Evolutionary conservation across 345 rosid genomes (phyloP).

Genomic region (Eucalyptus globulus): DNA sequence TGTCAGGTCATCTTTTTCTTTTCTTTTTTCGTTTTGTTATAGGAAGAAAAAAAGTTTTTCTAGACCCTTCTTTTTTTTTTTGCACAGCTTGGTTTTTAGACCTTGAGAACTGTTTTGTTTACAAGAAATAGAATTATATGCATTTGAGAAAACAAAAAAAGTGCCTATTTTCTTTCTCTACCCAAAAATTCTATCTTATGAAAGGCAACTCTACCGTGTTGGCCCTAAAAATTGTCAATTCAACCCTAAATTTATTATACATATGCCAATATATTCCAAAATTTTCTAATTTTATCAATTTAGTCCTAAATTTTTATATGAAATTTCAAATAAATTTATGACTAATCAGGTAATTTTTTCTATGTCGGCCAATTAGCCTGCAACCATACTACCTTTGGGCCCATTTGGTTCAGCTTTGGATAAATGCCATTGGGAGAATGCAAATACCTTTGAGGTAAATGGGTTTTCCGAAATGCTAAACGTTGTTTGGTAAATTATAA

Average conservation of each 20-base stretch:
- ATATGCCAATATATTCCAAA: accelerated
- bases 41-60: not conserved
- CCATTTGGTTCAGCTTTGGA: too few species aligned
- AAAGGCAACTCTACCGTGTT: not conserved
- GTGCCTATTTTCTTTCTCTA: not conserved
- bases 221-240: accelerated
- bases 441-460: too few species aligned
- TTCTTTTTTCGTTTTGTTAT: not conserved
- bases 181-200: not conserved
- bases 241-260: accelerated
- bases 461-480: too few species aligned
- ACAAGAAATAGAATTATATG: not conserved
- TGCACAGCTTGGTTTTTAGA: not conserved
- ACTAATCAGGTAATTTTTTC: not conserved
- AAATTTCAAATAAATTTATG: not conserved
- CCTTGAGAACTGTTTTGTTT: not conserved
- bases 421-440: too few species aligned
- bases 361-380: not conserved
- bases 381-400: not conserved
- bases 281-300: not conserved
- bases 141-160: not conserved
- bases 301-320: not conserved
- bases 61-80: too few species aligned
- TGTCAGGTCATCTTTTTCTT: not conserved
- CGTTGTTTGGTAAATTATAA: too few species aligned